These are phyloP conservation scores for Talaromyces islandicus DNA, from an alignment of 2,329 filamentous ascomycete genomes.

Conservation along the genomic window DNA sequence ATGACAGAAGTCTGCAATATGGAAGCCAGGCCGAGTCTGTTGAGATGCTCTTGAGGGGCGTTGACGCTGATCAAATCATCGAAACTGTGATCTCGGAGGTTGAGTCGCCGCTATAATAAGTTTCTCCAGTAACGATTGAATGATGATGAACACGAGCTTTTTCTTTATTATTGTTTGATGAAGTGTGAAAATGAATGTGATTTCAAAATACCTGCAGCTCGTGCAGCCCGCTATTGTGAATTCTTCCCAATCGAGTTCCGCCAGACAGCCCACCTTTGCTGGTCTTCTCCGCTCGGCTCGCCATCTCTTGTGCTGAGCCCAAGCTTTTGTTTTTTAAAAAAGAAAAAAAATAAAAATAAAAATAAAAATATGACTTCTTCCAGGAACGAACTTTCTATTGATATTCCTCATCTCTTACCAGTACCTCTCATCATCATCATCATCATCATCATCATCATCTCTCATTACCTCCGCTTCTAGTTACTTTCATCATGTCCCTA, in stretches of 20 bases:
- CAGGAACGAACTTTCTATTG: not conserved
- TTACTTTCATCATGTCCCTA: not conserved
- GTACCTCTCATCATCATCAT: not conserved
- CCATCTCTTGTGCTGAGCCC: not conserved
- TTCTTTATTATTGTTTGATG: not conserved
- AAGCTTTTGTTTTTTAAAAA: not conserved
- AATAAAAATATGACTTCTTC: too few species aligned
- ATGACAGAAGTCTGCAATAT: constrained; percentile 88
- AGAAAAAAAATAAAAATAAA: too few species aligned
- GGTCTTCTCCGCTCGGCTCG: not conserved
- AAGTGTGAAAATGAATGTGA: not conserved
- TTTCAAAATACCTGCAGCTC: too few species aligned
- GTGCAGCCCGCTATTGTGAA: not conserved
- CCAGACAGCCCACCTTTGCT: not conserved
- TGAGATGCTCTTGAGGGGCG: constrained; percentile 55
- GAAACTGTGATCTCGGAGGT: constrained; percentile 53
- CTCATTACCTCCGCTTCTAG: too few species aligned
- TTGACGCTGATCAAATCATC: constrained; percentile 51
- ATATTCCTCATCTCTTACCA: not conserved
- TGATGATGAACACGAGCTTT: not conserved
- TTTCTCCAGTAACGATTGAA: not conserved
- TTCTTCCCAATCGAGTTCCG: not conserved
- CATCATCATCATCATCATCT: not conserved
- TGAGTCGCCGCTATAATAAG: constrained; percentile 48
- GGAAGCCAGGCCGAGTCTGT: constrained; percentile 73